phyloP scores from a whole-genome alignment of 208 protist genomes.

The Phytomonas sp. region DNA sequence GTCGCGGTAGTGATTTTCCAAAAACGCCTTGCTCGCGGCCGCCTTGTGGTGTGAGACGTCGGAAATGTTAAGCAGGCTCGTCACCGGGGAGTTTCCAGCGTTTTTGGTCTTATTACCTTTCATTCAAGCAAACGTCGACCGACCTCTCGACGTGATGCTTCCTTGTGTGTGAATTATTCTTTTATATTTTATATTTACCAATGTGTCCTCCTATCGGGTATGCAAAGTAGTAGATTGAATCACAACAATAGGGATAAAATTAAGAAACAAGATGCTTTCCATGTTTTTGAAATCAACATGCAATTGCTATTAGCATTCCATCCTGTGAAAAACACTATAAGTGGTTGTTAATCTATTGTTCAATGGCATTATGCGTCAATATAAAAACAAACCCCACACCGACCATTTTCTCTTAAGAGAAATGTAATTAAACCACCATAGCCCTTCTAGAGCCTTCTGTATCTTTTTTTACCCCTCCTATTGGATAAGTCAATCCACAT shows the following conservation, averaged over 20 bases:
- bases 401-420: background rate
- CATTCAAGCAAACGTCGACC: background rate
- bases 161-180: background rate
- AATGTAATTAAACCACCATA: background rate
- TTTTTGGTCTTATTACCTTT: background rate
- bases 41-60: constrained; percentile 63
- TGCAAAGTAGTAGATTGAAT: background rate
- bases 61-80: background rate
- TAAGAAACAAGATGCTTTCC: background rate
- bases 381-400: background rate
- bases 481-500: background rate
- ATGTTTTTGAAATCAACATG: background rate
- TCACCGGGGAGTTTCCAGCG: background rate
- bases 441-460: background rate
- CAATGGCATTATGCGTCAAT: background rate
- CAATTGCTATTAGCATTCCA: background rate
- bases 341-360: background rate
- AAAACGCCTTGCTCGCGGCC: constrained; percentile 71
- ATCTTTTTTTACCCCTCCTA: background rate
- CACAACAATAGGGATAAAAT: background rate
- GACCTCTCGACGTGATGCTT: background rate
- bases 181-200: background rate
- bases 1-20: constrained; percentile 82
- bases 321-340: background rate
- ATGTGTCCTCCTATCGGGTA: background rate